These are phyloP conservation scores for Lizonia empirigonia DNA, from an alignment of 2,329 filamentous ascomycete species.

Conservation along the genomic window DNA sequence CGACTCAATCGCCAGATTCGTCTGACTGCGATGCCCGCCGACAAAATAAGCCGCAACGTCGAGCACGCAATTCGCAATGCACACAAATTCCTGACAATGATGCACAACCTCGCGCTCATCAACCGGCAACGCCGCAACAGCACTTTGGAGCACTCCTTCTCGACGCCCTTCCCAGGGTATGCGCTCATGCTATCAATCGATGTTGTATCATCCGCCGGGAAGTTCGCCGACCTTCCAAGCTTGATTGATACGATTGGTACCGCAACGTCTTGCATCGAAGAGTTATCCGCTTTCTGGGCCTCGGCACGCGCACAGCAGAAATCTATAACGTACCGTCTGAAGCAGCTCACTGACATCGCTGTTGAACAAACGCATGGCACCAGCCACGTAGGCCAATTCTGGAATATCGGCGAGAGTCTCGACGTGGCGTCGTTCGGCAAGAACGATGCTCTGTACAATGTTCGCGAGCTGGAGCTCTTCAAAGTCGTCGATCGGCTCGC, in stretches of 20 bases:
- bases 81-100: slow-evolving; percentile 39
- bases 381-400: slow-evolving; percentile 42
- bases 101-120: slow-evolving; percentile 38
- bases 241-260: slow-evolving; percentile 62
- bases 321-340: slow-evolving; percentile 55
- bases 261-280: slow-evolving; percentile 61
- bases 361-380: slow-evolving; percentile 43
- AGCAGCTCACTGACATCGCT: slow-evolving; percentile 51
- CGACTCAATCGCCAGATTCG: slow-evolving; percentile 66
- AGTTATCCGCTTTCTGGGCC: slow-evolving; percentile 65
- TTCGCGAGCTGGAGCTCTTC: slow-evolving; percentile 37
- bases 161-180: slow-evolving; percentile 65
- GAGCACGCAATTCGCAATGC: slow-evolving; percentile 37
- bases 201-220: slow-evolving; percentile 66
- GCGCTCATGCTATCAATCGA: slow-evolving; percentile 69
- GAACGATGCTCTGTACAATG: slow-evolving; percentile 54
- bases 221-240: slow-evolving; percentile 49
- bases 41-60: slow-evolving; percentile 41
- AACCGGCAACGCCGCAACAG: slow-evolving; percentile 36
- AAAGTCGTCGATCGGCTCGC: slow-evolving; percentile 33
- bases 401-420: slow-evolving; percentile 46
- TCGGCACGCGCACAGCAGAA: slow-evolving; percentile 59
- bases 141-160: slow-evolving; percentile 50
- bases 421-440: slow-evolving; percentile 50
- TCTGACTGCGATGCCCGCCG: slow-evolving; percentile 31